Conservation (phyloP, 306 rosid genomes). For the Mimosa bimucronata region DNA sequence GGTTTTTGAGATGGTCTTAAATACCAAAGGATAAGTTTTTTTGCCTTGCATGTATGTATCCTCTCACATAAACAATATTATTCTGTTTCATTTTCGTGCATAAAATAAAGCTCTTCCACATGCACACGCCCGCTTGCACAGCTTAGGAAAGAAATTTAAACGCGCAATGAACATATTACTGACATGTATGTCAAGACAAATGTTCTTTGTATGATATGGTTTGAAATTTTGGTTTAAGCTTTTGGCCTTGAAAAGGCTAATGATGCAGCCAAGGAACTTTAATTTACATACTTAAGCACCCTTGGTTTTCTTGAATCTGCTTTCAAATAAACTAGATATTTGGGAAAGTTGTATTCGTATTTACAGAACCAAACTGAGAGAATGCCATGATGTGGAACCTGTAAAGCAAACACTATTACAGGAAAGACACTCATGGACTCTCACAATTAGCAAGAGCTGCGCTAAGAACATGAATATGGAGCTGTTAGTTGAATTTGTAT, state of each 20-base stretch:
- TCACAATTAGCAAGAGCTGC: neutral
- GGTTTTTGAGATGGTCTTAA: too few species aligned
- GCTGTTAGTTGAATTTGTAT: neutral
- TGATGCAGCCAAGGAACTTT: neutral
- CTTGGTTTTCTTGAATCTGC: slow-evolving; percentile 3
- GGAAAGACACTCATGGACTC: neutral
- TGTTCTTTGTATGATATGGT: neutral
- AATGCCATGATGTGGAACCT: neutral
- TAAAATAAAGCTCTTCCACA: neutral
- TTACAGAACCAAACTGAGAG: neutral
- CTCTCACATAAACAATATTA: neutral
- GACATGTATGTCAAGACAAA: neutral
- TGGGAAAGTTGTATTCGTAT: neutral
- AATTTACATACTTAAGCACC: neutral
- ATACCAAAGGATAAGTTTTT: too few species aligned
- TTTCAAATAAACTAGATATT: neutral
- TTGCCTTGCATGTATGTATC: too few species aligned
- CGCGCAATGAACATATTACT: neutral
- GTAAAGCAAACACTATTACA: neutral
- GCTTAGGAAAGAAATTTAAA: neutral
- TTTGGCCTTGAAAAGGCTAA: neutral
- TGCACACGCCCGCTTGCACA: neutral
- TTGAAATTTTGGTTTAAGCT: neutral
- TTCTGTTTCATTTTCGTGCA: neutral
- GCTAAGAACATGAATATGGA: neutral